Conservation (phyloP, 192 early-diverging fungal species). For the Chytriomyces sp. region DNA sequence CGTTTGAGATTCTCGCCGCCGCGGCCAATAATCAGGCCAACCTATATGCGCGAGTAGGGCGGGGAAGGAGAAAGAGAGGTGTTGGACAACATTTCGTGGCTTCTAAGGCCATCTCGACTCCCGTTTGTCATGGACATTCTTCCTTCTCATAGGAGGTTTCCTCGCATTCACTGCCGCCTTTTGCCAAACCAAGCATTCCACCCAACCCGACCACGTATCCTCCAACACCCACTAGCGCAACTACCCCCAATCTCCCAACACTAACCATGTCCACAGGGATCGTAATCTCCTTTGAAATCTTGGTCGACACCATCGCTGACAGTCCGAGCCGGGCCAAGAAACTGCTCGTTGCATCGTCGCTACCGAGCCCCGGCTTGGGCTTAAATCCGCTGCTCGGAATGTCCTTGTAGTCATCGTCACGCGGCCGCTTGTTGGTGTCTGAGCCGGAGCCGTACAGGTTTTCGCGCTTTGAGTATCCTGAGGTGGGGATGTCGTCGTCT, state of each 20-base stretch:
- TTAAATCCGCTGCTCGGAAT: constrained; percentile 12
- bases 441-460: not conserved
- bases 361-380: constrained; percentile 1
- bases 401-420: constrained; percentile 19
- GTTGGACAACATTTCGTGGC: too few relatives aligned
- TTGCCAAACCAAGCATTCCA: too few relatives aligned
- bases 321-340: constrained; percentile 23
- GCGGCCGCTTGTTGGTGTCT: not conserved
- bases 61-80: too few relatives aligned
- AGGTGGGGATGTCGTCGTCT: constrained; percentile 4
- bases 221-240: too few relatives aligned
- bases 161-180: too few relatives aligned
- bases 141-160: too few relatives aligned
- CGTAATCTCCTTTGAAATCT: constrained; percentile 13
- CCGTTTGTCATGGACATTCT: too few relatives aligned
- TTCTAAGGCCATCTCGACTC: too few relatives aligned
- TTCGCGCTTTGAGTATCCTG: constrained; percentile 12
- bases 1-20: constrained; percentile 77
- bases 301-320: not conserved
- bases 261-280: constrained; percentile 26
- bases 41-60: too few relatives aligned
- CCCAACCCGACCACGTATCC: too few relatives aligned
- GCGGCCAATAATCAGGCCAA: constrained; percentile 82
- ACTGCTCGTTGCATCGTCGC: constrained; percentile 19
- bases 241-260: too few relatives aligned